Conservation (phyloP, 2,329 filamentous ascomycete genomes). For the Calonectria ilicicola region DNA sequence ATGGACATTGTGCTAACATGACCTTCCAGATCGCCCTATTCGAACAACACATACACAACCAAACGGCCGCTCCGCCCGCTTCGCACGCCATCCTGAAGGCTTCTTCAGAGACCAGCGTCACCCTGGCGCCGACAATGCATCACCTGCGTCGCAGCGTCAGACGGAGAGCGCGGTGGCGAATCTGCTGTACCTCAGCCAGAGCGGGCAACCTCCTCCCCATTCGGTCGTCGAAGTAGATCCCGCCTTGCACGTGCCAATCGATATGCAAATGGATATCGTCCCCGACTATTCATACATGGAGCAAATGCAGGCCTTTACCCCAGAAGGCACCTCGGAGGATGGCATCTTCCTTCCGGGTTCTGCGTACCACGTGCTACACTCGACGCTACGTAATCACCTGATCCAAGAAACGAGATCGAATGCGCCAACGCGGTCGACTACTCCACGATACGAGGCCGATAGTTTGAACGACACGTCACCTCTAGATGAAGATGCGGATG, state of each 20-base stretch:
- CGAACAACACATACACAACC: constrained; percentile 2
- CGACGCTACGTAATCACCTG: constrained; percentile 57
- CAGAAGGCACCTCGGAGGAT: constrained; percentile 49
- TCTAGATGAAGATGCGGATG: constrained; percentile 23
- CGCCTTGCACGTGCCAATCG: constrained; percentile 35
- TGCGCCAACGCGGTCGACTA: constrained; percentile 47
- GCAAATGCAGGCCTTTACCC: constrained; percentile 45
- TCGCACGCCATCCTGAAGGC: constrained; percentile 13
- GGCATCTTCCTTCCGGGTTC: constrained; percentile 61
- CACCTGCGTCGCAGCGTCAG: constrained; percentile 43
- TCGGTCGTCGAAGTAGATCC: constrained; percentile 32
- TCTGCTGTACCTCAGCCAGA: constrained; percentile 49
- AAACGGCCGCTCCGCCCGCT: background rate
- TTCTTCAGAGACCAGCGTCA: constrained; percentile 21
- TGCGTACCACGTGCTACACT: constrained; percentile 59
- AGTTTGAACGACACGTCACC: constrained; percentile 5
- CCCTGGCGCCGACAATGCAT: constrained; percentile 19
- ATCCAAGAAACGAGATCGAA: constrained; percentile 57
- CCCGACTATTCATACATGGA: constrained; percentile 42
- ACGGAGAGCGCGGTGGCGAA: constrained; percentile 52
- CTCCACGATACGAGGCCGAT: constrained; percentile 34
- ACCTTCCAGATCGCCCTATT: background rate
- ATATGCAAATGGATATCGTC: constrained; percentile 28
- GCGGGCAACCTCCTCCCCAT: constrained; percentile 35
- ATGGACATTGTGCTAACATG: background rate